Conservation (phyloP, 495 filamentous ascomycete species). For the Cenococcum geophilum region DNA sequence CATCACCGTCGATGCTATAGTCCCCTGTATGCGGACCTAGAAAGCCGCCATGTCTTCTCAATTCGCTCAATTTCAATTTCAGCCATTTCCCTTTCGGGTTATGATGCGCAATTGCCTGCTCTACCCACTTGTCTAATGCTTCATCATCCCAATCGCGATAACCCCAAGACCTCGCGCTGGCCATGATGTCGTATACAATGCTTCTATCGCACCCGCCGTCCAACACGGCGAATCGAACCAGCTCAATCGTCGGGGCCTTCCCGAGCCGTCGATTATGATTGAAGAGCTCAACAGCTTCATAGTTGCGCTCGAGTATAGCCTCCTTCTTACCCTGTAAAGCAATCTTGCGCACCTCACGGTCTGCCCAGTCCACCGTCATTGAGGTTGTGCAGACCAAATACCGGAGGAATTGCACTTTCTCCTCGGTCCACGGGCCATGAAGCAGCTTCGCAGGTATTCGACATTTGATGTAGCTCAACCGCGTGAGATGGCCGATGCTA, state of each 20-base stretch:
- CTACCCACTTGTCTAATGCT: conserved; percentile 5
- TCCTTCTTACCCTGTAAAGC: conserved; percentile 17
- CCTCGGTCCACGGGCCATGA: conserved; percentile 18
- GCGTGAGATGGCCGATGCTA: conserved; percentile 20
- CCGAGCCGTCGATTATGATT: conserved; percentile 27
- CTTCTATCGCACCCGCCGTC: conserved; percentile 24
- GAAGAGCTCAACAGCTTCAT: conserved; percentile 23
- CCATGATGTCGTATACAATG: conserved; percentile 25
- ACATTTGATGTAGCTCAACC: conserved; percentile 19
- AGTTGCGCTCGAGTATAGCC: conserved; percentile 14
- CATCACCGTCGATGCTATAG: neutral
- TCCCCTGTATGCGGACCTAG: neutral
- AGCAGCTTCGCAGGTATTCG: conserved; percentile 25
- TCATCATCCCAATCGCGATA: neutral
- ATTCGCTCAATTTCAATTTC: conserved; percentile 18
- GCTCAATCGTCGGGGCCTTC: conserved; percentile 13
- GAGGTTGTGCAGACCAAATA: conserved; percentile 17
- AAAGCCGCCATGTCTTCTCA: conserved; percentile 1
- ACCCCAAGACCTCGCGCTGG: conserved; percentile 16
- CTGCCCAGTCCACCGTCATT: conserved; percentile 28
- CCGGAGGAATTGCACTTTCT: conserved; percentile 22
- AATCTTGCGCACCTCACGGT: conserved; percentile 1
- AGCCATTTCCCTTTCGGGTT: conserved; percentile 25
- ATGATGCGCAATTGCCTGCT: conserved; percentile 7
- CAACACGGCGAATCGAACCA: conserved; percentile 23